A percentile compares a stretch with the other conserved stretches of the same genome.
phyloP scores from a whole-genome alignment of 352 stramenopile genomes.

The Pythium sukuiense region DNA sequence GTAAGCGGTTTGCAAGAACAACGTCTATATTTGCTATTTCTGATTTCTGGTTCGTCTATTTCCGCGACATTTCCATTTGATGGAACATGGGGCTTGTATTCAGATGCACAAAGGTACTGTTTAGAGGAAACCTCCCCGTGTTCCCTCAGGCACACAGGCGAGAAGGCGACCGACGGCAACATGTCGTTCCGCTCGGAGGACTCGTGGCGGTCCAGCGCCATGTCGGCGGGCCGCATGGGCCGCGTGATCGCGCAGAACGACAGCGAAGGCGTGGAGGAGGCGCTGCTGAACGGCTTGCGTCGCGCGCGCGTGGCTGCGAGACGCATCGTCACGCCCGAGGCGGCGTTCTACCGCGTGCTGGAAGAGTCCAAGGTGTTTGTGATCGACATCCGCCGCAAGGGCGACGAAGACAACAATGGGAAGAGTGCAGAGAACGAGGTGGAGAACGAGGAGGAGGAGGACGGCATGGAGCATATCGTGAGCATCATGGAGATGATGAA shows the following conservation, averaged over 20 bases:
- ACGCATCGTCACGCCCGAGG: slow-evolving; percentile 38
- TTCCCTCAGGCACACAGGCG: not conserved
- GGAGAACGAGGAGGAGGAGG: slow-evolving; percentile 14
- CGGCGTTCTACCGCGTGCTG: slow-evolving; percentile 69
- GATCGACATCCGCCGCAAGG: slow-evolving; percentile 39
- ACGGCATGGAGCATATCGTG: slow-evolving; percentile 24
- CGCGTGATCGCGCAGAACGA: slow-evolving; percentile 26
- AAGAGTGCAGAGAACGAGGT: not conserved
- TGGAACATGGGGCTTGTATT: not conserved
- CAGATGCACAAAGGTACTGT: not conserved
- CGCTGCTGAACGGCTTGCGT: slow-evolving; percentile 18
- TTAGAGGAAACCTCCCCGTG: slow-evolving; percentile 14
- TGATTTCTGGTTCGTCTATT: not conserved
- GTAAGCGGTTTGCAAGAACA: slow-evolving; percentile 26
- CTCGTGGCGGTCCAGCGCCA: slow-evolving; percentile 28
- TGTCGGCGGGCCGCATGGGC: slow-evolving; percentile 26
- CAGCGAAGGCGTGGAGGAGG: slow-evolving; percentile 28
- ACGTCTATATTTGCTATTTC: slow-evolving; percentile 8
- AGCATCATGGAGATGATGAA: slow-evolving; percentile 67
- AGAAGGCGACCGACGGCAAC: not conserved
- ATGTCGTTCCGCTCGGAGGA: slow-evolving; percentile 32
- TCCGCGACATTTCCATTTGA: not conserved
- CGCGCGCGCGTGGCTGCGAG: slow-evolving; percentile 8
- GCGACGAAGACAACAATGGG: not conserved
- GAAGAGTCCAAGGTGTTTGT: slow-evolving; percentile 62